Percentiles rank a stretch among this genome's conserved stretches.
phyloP scores from a whole-genome alignment of 2,329 filamentous ascomycete species.

The Apiospora marii region DNA sequence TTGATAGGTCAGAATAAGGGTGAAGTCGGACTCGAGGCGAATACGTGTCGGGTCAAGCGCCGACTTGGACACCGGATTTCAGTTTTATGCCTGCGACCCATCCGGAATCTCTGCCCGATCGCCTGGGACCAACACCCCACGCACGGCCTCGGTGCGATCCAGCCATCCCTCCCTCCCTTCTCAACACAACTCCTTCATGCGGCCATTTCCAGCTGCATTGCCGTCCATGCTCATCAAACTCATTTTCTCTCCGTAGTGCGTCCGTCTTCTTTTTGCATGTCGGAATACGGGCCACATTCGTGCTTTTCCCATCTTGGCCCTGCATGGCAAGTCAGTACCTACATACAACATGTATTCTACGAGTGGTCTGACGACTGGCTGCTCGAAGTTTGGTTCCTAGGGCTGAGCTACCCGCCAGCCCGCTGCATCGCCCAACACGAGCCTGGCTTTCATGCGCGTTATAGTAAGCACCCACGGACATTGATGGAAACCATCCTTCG shows the following conservation, averaged over 20 bases:
- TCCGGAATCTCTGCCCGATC: slow-evolving; percentile 20
- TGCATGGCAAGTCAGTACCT: neutral
- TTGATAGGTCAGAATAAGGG: neutral
- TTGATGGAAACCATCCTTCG: too few species aligned
- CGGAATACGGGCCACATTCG: neutral
- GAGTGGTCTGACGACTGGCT: neutral
- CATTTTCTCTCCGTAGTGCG: neutral
- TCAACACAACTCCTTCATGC: neutral
- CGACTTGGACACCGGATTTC: neutral
- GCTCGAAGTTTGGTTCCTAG: neutral
- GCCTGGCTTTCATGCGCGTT: neutral
- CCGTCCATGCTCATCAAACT: slow-evolving; percentile 4
- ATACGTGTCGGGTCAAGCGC: neutral
- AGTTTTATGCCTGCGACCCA: neutral
- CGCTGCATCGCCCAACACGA: neutral
- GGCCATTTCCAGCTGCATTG: neutral
- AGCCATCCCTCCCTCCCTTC: neutral
- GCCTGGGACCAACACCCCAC: slow-evolving; percentile 17
- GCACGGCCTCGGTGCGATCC: neutral
- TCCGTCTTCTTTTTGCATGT: neutral
- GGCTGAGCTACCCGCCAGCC: slow-evolving; percentile 12
- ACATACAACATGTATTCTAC: neutral
- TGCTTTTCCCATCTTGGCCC: neutral
- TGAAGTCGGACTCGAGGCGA: neutral
- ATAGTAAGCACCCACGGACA: neutral